These are phyloP conservation scores for Hondaea fermentalgiana DNA, from an alignment of 108 stramenopile genomes.

Conservation along the genomic window DNA sequence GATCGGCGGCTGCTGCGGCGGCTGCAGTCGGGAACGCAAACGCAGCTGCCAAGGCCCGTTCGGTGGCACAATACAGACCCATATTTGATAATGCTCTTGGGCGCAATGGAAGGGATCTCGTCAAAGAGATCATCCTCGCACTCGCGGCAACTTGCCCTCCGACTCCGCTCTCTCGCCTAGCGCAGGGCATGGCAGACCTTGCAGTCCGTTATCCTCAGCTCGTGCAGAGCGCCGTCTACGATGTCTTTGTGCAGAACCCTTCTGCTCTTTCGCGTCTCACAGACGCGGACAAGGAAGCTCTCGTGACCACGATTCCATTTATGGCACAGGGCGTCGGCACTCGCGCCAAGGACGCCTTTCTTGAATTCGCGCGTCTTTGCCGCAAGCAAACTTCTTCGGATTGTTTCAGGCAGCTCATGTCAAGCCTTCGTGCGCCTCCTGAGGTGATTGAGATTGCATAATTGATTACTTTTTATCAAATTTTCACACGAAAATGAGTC, in stretches of 20 bases:
- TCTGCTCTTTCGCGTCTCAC: background rate
- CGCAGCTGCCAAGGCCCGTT: background rate
- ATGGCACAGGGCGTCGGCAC: background rate
- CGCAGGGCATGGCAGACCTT: background rate
- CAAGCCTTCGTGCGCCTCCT: background rate
- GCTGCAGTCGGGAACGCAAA: background rate
- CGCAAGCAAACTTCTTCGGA: background rate
- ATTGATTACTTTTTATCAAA: background rate
- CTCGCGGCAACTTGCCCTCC: background rate
- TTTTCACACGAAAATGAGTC: background rate
- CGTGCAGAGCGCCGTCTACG: background rate
- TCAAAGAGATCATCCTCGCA: background rate
- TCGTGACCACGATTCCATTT: background rate
- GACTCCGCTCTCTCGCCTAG: background rate
- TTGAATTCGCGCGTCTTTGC: background rate
- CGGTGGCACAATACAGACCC: background rate
- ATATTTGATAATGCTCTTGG: background rate
- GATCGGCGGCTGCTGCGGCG: background rate
- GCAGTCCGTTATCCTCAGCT: background rate
- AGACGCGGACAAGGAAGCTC: background rate
- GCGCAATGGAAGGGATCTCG: background rate
- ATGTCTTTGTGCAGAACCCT: background rate
- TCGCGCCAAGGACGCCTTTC: background rate
- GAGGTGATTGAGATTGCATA: background rate
- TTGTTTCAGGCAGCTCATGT: background rate